These are phyloP conservation scores for Begonia loranthoides DNA, from an alignment of 306 rosid genomes.

Conservation along the genomic window DNA sequence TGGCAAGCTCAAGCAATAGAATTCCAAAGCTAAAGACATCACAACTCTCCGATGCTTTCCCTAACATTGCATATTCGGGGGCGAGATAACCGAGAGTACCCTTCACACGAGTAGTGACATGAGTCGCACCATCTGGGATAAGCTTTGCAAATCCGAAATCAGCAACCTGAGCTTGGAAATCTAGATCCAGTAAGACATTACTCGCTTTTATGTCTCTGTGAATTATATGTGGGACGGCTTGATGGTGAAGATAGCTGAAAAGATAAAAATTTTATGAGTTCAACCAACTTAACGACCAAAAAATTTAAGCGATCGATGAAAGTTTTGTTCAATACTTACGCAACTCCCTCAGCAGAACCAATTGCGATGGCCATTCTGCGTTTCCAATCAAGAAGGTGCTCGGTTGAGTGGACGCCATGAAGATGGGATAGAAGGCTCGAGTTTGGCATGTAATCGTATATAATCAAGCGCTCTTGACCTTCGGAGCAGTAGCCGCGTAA, in stretches of 20 bases:
- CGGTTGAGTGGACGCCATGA: slow-evolving; percentile 51
- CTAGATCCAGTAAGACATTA: slow-evolving; percentile 38
- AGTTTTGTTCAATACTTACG: slow-evolving; percentile 21
- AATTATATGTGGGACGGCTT: slow-evolving; percentile 48
- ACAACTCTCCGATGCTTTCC: slow-evolving; percentile 48
- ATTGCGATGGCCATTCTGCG: slow-evolving; percentile 44
- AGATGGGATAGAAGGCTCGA: slow-evolving; percentile 52
- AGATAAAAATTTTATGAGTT: not conserved
- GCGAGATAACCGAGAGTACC: slow-evolving; percentile 63
- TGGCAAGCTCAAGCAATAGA: slow-evolving; percentile 46
- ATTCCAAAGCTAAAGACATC: slow-evolving; percentile 54
- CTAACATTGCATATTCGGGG: slow-evolving; percentile 54
- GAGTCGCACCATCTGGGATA: slow-evolving; percentile 55
- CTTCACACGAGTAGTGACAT: slow-evolving; percentile 54
- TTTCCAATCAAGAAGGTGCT: slow-evolving; percentile 45
- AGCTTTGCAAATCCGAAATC: slow-evolving; percentile 56
- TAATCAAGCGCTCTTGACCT: slow-evolving; percentile 51
- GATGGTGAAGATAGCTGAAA: slow-evolving; percentile 50
- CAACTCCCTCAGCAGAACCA: slow-evolving; percentile 51
- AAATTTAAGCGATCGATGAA: not conserved
- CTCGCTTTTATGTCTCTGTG: slow-evolving; percentile 55
- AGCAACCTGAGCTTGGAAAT: slow-evolving; percentile 45
- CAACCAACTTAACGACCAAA: slow-evolving; percentile 1
- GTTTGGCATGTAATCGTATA: slow-evolving; percentile 50
- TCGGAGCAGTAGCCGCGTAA: slow-evolving; percentile 63